Conservation (phyloP, 1,284 basidiomycete genomes). For the Pseudozyma hubeiensis region DNA sequence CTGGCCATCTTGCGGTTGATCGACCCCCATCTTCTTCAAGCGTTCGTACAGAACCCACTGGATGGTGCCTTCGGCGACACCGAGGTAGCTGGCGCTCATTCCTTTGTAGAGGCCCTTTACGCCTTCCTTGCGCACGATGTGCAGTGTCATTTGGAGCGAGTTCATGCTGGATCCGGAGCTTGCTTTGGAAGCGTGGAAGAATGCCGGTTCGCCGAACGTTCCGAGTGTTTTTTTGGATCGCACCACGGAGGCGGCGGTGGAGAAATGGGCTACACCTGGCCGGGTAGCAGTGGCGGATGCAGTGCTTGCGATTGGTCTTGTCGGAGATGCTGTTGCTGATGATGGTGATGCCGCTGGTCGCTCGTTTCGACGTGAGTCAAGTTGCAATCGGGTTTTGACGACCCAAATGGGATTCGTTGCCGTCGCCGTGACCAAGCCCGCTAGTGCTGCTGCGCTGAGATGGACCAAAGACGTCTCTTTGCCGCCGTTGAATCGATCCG, state of each 20-base stretch:
- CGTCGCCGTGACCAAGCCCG: conserved; percentile 83
- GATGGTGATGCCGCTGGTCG: background rate
- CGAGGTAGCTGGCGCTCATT: conserved; percentile 91
- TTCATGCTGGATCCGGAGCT: conserved; percentile 70
- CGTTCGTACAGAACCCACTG: conserved; percentile 97
- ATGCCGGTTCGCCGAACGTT: conserved; percentile 43
- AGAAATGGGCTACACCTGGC: conserved; percentile 20
- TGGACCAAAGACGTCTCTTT: conserved; percentile 87
- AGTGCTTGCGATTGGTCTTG: background rate
- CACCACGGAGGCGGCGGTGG: conserved; percentile 10
- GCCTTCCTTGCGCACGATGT: conserved; percentile 84
- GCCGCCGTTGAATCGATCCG: conserved; percentile 82
- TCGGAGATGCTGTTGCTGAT: background rate
- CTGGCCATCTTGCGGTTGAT: background rate
- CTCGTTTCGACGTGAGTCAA: conserved; percentile 69
- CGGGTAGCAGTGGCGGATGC: background rate
- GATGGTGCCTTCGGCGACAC: conserved; percentile 95
- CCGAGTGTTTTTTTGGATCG: conserved; percentile 26
- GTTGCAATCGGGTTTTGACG: conserved; percentile 93
- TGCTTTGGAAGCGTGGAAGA: conserved; percentile 53
- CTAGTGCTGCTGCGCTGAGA: conserved; percentile 84
- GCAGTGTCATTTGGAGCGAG: conserved; percentile 76
- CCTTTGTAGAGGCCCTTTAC: conserved; percentile 92
- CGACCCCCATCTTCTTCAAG: conserved; percentile 73
- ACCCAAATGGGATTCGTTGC: conserved; percentile 99